phyloP scores from a whole-genome alignment of 495 filamentous ascomycete genomes.

The Tuber aestivum region DNA sequence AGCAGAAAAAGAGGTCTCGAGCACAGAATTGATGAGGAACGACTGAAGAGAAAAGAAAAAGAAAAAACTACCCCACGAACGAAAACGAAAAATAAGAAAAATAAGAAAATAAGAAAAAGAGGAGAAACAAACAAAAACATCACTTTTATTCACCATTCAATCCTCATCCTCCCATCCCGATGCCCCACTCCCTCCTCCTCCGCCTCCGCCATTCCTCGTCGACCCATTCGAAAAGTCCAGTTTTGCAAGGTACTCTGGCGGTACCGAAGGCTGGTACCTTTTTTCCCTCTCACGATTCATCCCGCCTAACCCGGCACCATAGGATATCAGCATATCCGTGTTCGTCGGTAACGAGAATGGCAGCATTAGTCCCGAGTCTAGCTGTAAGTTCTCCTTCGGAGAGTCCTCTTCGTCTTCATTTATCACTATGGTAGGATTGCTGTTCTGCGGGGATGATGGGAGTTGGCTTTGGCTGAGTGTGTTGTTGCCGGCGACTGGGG shows the following conservation, averaged over 20 bases:
- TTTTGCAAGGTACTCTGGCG: constrained; percentile 85
- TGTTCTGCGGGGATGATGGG: constrained; percentile 15
- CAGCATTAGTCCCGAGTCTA: constrained; percentile 87
- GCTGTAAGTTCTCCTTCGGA: constrained; percentile 62
- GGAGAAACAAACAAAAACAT: constrained; percentile 7
- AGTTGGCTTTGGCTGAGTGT: constrained; percentile 5
- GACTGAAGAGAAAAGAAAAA: not conserved
- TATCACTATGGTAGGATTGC: constrained; percentile 25
- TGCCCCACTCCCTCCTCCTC: constrained; percentile 6
- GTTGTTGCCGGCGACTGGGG: constrained; percentile 8
- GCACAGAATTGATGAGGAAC: not conserved
- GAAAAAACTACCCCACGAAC: not conserved
- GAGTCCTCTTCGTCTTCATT: constrained; percentile 53
- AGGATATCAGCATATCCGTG: constrained; percentile 93
- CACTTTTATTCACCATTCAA: not conserved
- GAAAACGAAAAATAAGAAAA: constrained; percentile 7
- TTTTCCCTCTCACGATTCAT: constrained; percentile 83
- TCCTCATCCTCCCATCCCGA: constrained; percentile 31
- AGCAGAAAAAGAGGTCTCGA: not conserved
- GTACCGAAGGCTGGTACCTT: constrained; percentile 94
- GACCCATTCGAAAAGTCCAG: constrained; percentile 57
- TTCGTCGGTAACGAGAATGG: constrained; percentile 92
- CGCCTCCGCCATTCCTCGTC: constrained; percentile 19
- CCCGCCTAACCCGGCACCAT: constrained; percentile 89
- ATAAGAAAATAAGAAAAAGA: no score